Percentiles rank a stretch among this genome's conserved stretches.
These are phyloP conservation scores for Brasenia schreberi DNA, from an alignment of 164 flowering plant genomes.

Conservation along the genomic window DNA sequence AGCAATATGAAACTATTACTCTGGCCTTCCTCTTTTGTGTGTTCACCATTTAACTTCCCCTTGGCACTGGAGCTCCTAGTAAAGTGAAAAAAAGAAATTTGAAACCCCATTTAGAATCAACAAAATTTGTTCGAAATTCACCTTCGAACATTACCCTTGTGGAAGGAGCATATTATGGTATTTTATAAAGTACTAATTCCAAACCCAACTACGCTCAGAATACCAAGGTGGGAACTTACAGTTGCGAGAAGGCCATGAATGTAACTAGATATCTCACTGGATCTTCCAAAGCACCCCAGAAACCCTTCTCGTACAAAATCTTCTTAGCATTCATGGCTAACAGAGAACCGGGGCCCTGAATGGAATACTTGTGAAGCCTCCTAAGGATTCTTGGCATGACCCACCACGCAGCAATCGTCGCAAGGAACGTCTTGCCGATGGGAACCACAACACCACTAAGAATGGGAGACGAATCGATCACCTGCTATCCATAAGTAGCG, in stretches of 20 bases:
- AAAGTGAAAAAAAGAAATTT: too few relatives aligned
- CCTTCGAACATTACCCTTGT: too few relatives aligned
- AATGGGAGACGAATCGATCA: constrained; percentile 58
- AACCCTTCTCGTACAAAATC: constrained; percentile 69
- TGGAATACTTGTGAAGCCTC: constrained; percentile 58
- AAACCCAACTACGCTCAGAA: too few relatives aligned
- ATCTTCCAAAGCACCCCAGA: constrained; percentile 92
- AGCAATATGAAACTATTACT: too few relatives aligned
- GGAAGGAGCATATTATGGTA: too few relatives aligned
- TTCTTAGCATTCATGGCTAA: constrained; percentile 18
- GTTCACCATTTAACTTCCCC: too few relatives aligned
- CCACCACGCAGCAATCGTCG: constrained; percentile 65
- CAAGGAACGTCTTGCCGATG: constrained; percentile 41
- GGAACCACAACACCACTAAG: constrained; percentile 55
- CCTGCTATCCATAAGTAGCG: constrained; percentile 19
- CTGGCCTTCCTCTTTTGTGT: too few relatives aligned
- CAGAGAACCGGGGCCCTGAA: constrained; percentile 37
- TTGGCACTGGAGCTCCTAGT: too few relatives aligned
- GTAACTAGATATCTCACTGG: constrained; percentile 74
- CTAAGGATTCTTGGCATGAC: constrained; percentile 73
- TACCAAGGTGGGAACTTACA: constrained; percentile 33
- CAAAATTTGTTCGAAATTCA: too few relatives aligned
- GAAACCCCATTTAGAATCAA: too few relatives aligned
- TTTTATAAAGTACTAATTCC: too few relatives aligned
- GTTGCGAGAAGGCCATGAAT: constrained; percentile 67